phyloP scores from a whole-genome alignment of 2,329 filamentous ascomycete genomes.

The Hypoxylon sp. region DNA sequence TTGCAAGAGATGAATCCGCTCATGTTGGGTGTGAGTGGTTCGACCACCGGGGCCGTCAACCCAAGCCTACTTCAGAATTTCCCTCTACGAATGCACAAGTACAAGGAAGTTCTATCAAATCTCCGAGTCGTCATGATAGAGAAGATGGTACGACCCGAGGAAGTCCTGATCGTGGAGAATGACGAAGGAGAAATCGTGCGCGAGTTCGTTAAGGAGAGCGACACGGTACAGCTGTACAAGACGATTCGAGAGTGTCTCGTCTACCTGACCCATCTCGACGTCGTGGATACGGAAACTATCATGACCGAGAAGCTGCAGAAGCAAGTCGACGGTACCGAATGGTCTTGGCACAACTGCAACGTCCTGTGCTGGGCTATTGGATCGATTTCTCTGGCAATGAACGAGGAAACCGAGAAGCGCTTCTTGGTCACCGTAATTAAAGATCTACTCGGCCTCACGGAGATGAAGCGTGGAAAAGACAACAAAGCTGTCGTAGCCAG shows the following conservation, averaged over 20 bases:
- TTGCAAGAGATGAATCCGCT: constrained; percentile 93
- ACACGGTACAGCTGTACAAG: constrained; percentile 99
- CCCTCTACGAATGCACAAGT: constrained; percentile 97
- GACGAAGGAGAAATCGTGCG: constrained; percentile 99
- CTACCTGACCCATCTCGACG: constrained; percentile 96
- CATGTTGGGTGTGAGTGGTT: constrained; percentile 77
- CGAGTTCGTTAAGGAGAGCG: constrained; percentile 98
- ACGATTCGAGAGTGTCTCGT: constrained; percentile 97
- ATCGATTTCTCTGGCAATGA: constrained; percentile 98
- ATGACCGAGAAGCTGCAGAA: constrained; percentile 98
- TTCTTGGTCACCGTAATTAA: constrained; percentile 99
- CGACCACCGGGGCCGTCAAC: constrained; percentile 85
- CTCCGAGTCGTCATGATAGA: constrained; percentile 98
- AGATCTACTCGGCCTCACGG: constrained; percentile 92
- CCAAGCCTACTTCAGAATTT: constrained; percentile 87
- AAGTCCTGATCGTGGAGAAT: constrained; percentile 99
- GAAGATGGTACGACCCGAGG: constrained; percentile 98
- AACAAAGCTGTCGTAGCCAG: constrained; percentile 99
- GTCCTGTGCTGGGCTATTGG: constrained; percentile 99
- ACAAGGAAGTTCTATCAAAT: constrained; percentile 91
- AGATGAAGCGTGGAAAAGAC: constrained; percentile 99
- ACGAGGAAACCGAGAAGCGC: constrained; percentile 97
- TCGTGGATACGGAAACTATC: constrained; percentile 96
- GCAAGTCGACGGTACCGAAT: constrained; percentile 94
- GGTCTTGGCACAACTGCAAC: constrained; percentile 99